phyloP scores from a whole-genome alignment of 2,329 filamentous ascomycete genomes.

The Apiospora rasikravindrae region DNA sequence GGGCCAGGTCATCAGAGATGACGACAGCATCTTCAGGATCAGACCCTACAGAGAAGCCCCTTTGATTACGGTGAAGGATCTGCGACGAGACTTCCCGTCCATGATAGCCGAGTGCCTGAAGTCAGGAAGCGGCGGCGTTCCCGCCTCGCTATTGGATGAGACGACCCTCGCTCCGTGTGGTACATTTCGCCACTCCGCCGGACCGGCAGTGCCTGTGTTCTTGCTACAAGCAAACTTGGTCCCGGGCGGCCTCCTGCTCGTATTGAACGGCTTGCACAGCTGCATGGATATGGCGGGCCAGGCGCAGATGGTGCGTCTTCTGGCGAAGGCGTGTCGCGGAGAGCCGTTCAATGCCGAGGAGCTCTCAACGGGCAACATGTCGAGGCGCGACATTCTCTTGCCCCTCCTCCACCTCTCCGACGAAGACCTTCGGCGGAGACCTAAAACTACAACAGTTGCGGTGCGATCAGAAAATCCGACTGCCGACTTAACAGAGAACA shows the following conservation, averaged over 20 bases:
- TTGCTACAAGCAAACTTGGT: conserved; percentile 55
- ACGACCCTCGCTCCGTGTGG: background rate
- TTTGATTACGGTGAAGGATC: background rate
- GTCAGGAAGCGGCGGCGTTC: background rate
- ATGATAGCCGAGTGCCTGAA: background rate
- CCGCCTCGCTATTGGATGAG: conserved; percentile 6
- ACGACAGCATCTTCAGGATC: background rate
- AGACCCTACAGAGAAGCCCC: background rate
- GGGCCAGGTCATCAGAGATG: background rate
- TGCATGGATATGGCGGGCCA: conserved; percentile 58
- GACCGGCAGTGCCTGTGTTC: conserved; percentile 44
- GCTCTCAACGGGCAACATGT: conserved; percentile 46
- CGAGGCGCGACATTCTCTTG: conserved; percentile 44
- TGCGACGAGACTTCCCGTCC: background rate
- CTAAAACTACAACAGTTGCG: background rate
- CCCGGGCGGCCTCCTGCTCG: conserved; percentile 54
- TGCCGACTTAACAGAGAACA: background rate
- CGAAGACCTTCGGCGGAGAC: conserved; percentile 27
- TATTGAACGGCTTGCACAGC: conserved; percentile 53
- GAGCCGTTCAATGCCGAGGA: conserved; percentile 54
- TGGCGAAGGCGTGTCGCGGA: conserved; percentile 53
- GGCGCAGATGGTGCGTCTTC: conserved; percentile 49
- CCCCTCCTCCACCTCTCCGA: conserved; percentile 40
- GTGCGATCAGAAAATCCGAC: background rate
- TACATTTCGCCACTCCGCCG: background rate